Base-by-base conservation (phyloP, 495 filamentous ascomycete species). In the Bacidia gigantensis region DNA sequence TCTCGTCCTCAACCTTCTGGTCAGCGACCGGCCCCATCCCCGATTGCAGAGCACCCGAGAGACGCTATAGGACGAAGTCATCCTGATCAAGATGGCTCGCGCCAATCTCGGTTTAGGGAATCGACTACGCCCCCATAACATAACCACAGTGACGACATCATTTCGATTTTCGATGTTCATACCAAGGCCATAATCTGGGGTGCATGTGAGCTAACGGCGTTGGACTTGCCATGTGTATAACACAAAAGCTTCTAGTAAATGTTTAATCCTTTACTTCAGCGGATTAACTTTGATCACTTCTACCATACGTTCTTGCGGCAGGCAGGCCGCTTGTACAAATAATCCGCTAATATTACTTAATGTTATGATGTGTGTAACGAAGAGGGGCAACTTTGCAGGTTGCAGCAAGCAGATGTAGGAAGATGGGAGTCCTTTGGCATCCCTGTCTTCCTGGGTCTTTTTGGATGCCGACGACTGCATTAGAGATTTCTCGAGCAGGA, bases 51-150 rank as follows among this genome's bases (percentile, higher is more conserved):
- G 41, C 29, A 49, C 18, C 42, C 57, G 49, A 49, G 67, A 22
- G 73, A 77, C 48, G 62, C 64, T 39, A 46, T 79, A n/a, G 76
- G 76, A 26, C 69, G 76, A 43, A 78, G 73, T 53, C 69, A 72
- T 65, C 69, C 73, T 3, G 74, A 72, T 46, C 65, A 67, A 26
- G 75, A 78, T 58, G 75, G 76, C 22, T 78, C 74, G 55, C 67
- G 74, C 50, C 64, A 73, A 26, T 78, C 75, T 55, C 71, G 72
- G 41, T 80, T 80, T 56, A 74, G 74, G 32, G 76, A 80, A 58
- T 51, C 60, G 14, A 58, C 58, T 11, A 58, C 56, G 23, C 56
- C 56, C 1, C 56, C 56, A 32, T 58, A 38, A 55, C 7, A 17
- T 12, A 26, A 25, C 18, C 29, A 35, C 5, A 7, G 5, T 35